phyloP scores from a whole-genome alignment of 257 asterid species.

The Knoxia roxburghii region DNA sequence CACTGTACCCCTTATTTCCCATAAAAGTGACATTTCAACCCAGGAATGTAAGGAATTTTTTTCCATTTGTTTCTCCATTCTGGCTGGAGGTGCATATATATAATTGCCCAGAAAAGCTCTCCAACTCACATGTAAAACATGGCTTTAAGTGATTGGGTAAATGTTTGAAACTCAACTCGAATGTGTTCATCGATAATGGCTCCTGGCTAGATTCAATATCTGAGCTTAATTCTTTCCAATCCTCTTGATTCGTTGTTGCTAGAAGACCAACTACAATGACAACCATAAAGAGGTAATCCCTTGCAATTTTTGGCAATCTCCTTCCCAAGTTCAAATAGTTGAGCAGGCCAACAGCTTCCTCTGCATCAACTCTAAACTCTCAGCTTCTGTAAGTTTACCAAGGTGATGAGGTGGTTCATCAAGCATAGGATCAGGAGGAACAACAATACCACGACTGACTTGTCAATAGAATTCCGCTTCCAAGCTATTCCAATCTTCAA shows the following conservation, averaged over 20 bases:
- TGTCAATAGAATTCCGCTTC: not conserved
- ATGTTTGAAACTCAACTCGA: conserved; percentile 11
- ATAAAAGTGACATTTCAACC: not conserved
- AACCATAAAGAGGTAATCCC: not conserved
- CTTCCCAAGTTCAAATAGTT: not conserved
- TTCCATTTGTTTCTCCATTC: not conserved
- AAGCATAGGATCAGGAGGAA: not conserved
- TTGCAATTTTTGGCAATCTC: not conserved
- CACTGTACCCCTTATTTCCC: not conserved
- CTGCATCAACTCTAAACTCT: not conserved
- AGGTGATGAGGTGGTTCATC: not conserved
- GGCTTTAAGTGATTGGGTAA: conserved; percentile 2
- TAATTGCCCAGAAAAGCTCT: not conserved
- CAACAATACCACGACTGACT: not conserved
- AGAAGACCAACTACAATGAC: not conserved
- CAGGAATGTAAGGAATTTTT: not conserved
- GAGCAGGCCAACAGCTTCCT: not conserved
- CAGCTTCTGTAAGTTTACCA: not conserved
- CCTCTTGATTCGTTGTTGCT: not conserved
- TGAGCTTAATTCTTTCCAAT: not conserved
- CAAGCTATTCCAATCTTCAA: not conserved
- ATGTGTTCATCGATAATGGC: not conserved
- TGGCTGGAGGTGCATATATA: too few relatives aligned
- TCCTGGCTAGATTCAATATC: not conserved
- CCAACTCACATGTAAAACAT: conserved; percentile 1